Percentiles rank a stretch among this genome's conserved stretches.
phyloP scores from a whole-genome alignment of 2,329 filamentous ascomycete species.

The Zymoseptoria brevis region DNA sequence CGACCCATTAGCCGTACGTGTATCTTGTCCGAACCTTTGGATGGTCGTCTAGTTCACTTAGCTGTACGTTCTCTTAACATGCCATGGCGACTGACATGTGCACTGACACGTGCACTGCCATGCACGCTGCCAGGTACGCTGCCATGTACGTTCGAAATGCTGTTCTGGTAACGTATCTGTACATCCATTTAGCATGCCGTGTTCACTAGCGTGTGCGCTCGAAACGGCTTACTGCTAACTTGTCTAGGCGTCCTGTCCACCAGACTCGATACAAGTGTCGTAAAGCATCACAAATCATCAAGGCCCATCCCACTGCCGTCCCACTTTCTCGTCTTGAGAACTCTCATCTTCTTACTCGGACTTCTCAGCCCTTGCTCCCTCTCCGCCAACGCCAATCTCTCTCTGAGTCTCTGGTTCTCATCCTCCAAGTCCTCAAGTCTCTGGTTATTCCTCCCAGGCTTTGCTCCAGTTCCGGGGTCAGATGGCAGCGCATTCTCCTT shows the following conservation, averaged over 20 bases:
- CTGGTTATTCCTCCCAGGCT: conserved; percentile 6
- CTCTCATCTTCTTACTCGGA: conserved; percentile 43
- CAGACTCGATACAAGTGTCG: neutral
- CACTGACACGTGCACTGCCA: neutral
- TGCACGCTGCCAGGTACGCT: neutral
- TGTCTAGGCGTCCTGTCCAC: neutral
- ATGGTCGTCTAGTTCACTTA: neutral
- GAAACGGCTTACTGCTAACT: neutral
- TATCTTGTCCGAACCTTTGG: neutral
- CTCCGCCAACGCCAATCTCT: conserved; percentile 34
- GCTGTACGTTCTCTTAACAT: neutral
- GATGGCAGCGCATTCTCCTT: conserved; percentile 15
- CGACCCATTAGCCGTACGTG: neutral
- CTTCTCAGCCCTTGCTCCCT: conserved; percentile 34
- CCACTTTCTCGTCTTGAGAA: conserved; percentile 44
- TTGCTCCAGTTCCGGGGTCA: conserved; percentile 1
- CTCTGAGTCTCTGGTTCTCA: conserved; percentile 38
- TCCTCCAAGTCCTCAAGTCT: conserved; percentile 34
- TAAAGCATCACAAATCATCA: conserved; percentile 11
- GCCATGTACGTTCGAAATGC: neutral
- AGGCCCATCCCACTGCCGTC: conserved; percentile 29
- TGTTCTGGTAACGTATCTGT: neutral
- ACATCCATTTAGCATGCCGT: neutral
- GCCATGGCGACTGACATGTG: neutral
- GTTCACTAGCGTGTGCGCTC: no score